Conservation (phyloP, 2,329 filamentous ascomycete genomes). For the Colletotrichum sansevieriae region DNA sequence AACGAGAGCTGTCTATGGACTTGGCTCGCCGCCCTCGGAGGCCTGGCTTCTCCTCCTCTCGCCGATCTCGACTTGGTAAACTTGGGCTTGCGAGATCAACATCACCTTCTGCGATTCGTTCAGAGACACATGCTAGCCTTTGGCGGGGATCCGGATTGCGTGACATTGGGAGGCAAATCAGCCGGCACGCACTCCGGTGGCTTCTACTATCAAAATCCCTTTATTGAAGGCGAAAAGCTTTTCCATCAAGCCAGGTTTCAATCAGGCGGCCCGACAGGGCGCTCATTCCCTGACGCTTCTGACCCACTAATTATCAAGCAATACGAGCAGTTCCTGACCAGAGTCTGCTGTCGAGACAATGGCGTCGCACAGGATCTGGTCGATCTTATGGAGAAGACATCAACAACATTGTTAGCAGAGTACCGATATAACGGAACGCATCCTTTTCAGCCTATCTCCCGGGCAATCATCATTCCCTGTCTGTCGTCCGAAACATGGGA, state of each 20-base stretch:
- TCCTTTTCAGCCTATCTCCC: constrained; percentile 25
- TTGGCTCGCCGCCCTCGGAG: constrained; percentile 49
- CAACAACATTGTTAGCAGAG: constrained; percentile 53
- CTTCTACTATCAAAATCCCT: no score
- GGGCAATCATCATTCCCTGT: neutral
- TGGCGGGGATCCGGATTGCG: constrained; percentile 63
- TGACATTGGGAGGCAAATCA: constrained; percentile 66
- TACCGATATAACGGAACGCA: constrained; percentile 26
- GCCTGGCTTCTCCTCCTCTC: constrained; percentile 57
- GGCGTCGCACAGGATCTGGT: no score
- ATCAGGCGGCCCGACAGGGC: no score
- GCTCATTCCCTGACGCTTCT: no score
- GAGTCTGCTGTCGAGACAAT: no score
- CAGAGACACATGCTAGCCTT: constrained; percentile 65
- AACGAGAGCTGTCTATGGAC: fast-evolving
- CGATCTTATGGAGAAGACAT: no score
- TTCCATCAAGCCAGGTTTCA: no score
- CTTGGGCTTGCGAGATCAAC: constrained; percentile 66
- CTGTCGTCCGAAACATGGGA: no score
- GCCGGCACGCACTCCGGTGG: no score
- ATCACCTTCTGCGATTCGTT: constrained; percentile 65
- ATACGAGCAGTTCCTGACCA: no score
- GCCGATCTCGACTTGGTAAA: constrained; percentile 59
- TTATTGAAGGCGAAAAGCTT: no score
- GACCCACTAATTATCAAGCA: no score